A percentile compares a stretch with the other conserved stretches of the same genome.
Evolutionary conservation across 2,329 filamentous ascomycete genomes (phyloP).

Genomic region (Aspergillus niger): DNA sequence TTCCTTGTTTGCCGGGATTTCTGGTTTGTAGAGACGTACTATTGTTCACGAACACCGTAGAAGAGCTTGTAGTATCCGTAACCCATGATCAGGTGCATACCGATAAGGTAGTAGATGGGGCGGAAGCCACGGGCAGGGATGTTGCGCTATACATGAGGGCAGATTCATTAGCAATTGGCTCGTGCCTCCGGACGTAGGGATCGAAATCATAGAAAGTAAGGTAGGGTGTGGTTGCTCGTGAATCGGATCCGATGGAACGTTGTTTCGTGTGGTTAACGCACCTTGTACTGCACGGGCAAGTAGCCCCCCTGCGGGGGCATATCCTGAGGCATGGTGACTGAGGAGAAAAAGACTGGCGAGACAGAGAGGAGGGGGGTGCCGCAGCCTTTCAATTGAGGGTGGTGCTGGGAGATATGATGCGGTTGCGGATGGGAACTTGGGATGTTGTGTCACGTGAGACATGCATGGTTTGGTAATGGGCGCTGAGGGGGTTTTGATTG

Average conservation of each 20-base stretch:
- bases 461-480: constrained; percentile 31
- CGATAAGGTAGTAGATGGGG: constrained; percentile 75
- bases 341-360: constrained; percentile 12
- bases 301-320: constrained; percentile 96
- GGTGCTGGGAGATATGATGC: constrained; percentile 15
- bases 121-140: constrained; percentile 88
- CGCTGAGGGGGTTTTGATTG: constrained; percentile 32
- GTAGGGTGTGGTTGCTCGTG: too few species aligned
- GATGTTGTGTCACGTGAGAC: constrained; percentile 31
- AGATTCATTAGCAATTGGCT: too few species aligned
- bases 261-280: constrained; percentile 46
- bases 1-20: too few species aligned
- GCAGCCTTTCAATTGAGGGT: too few species aligned
- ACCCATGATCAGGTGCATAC: constrained; percentile 74
- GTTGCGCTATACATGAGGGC: constrained; percentile 67
- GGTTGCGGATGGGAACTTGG: constrained; percentile 32
- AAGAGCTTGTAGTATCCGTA: constrained; percentile 90
- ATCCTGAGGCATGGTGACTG: constrained; percentile 82
- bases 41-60: constrained; percentile 82
- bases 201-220: neutral
- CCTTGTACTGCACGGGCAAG: constrained; percentile 95
- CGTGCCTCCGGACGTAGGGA: too few species aligned
- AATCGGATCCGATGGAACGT: neutral
- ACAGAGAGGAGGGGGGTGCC: constrained; percentile 17
- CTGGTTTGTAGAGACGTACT: constrained; percentile 63